Conservation (phyloP, 1,284 basidiomycete genomes). For the Apiotrichum akiyoshidainum region DNA sequence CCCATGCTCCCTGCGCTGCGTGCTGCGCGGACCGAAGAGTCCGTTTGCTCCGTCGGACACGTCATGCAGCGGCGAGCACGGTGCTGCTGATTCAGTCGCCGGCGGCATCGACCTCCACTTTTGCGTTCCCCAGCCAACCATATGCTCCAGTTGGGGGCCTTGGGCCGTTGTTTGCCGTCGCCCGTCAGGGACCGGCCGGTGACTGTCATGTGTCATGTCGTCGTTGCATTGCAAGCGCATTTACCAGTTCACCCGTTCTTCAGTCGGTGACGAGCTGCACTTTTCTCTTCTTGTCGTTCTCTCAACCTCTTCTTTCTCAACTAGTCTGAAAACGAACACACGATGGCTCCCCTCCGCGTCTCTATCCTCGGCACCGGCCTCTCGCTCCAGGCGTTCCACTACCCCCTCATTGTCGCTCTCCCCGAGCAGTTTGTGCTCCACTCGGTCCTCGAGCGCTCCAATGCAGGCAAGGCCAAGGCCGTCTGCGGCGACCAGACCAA, state of each 20-base stretch:
- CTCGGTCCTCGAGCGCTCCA: conserved; percentile 56
- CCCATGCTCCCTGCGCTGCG: no score
- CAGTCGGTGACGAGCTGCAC: not conserved
- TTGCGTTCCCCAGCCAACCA: not conserved
- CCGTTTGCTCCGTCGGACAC: no score
- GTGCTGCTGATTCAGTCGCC: no score
- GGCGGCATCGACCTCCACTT: no score
- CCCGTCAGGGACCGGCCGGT: conserved; percentile 50
- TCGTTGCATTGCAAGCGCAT: conserved; percentile 65
- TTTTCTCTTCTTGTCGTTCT: not conserved
- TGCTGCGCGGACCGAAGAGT: no score
- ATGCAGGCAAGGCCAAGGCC: conserved; percentile 30
- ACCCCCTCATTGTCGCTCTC: conserved; percentile 72
- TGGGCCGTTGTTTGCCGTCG: not conserved
- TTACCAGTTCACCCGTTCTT: no score
- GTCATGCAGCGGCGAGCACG: no score
- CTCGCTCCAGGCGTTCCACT: conserved; percentile 70
- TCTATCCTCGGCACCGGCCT: conserved; percentile 73
- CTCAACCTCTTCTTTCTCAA: not conserved
- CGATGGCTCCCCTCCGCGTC: conserved; percentile 59
- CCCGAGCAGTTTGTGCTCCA: conserved; percentile 68
- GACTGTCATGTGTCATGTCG: conserved; percentile 70
- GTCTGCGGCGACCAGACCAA: conserved; percentile 39
- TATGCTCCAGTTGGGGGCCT: no score
- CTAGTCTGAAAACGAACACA: not conserved